These are phyloP conservation scores for Thelephora aurantiotincta DNA, from an alignment of 768 basidiomycete species.

Conservation along the genomic window DNA sequence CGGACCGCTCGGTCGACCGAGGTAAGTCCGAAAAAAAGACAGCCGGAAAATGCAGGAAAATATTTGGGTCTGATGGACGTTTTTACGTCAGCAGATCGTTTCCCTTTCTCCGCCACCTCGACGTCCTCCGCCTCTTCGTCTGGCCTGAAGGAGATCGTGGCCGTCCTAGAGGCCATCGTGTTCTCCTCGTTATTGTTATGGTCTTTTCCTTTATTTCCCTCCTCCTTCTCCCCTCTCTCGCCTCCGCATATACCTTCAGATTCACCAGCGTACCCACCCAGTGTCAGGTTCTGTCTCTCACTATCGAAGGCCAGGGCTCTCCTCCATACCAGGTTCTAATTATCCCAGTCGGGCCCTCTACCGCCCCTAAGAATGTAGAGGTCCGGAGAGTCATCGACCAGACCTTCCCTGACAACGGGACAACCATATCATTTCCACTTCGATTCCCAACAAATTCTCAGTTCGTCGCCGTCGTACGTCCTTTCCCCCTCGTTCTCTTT, in stretches of 20 bases:
- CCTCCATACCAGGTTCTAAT: slow-evolving; percentile 59
- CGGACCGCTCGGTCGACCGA: too few relatives aligned
- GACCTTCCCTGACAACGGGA: slow-evolving; percentile 29
- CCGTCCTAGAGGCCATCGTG: too few relatives aligned
- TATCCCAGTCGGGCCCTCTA: slow-evolving; percentile 50
- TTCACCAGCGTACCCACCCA: slow-evolving; percentile 39
- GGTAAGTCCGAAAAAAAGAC: too few relatives aligned
- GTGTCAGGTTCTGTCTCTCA: slow-evolving; percentile 48
- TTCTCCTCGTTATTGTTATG: too few relatives aligned
- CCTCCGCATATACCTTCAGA: slow-evolving; percentile 27
- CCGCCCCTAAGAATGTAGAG: slow-evolving; percentile 49
- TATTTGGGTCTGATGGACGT: too few relatives aligned
- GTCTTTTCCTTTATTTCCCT: slow-evolving; percentile 2
- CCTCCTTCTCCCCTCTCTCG: slow-evolving; percentile 16
- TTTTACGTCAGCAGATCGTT: too few relatives aligned
- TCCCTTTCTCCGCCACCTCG: too few relatives aligned
- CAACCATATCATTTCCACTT: slow-evolving; percentile 37
- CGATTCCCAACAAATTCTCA: slow-evolving; percentile 55
- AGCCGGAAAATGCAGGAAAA: too few relatives aligned
- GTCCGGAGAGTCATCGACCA: slow-evolving; percentile 44
- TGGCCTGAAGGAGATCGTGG: too few relatives aligned
- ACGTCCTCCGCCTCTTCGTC: too few relatives aligned
- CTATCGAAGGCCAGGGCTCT: slow-evolving; percentile 41
- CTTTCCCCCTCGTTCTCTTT: slow-evolving; percentile 2
- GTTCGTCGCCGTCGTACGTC: slow-evolving; percentile 63